phyloP scores from a whole-genome alignment of 1,284 basidiomycete genomes.

The Trichosporon asahii region DNA sequence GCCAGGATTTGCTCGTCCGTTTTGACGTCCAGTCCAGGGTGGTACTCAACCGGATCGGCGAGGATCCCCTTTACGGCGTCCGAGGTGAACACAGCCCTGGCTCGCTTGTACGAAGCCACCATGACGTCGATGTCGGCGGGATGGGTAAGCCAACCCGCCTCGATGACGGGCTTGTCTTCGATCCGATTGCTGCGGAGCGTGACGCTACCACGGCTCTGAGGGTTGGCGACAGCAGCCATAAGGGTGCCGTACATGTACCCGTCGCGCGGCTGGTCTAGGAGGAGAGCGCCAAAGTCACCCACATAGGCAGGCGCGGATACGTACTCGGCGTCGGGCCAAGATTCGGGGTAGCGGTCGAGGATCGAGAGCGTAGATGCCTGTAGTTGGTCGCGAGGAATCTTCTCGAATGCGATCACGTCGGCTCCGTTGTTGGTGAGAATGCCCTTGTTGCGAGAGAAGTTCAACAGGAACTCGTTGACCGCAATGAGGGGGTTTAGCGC shows the following conservation, averaged over 20 bases:
- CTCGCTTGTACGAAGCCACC: constrained; percentile 12
- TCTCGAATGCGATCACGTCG: constrained; percentile 8
- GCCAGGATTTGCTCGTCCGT: constrained; percentile 10
- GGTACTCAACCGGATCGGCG: constrained; percentile 6
- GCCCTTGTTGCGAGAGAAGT: neutral
- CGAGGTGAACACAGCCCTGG: neutral
- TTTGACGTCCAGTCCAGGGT: neutral
- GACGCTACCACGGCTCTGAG: constrained; percentile 2
- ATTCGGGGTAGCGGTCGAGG: neutral
- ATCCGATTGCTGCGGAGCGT: neutral
- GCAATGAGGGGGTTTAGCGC: neutral
- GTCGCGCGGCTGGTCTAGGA: constrained; percentile 9
- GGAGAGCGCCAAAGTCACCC: neutral
- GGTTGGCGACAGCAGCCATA: constrained; percentile 5
- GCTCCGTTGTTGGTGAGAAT: neutral
- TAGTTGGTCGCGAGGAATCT: neutral
- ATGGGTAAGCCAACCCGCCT: constrained; percentile 10
- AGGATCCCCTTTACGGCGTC: neutral
- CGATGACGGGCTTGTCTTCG: constrained; percentile 6
- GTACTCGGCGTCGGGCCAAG: constrained; percentile 14
- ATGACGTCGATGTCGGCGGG: constrained; percentile 12
- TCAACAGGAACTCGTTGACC: neutral
- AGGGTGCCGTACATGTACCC: constrained; percentile 13
- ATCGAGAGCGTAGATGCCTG: neutral
- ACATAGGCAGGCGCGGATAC: neutral